A percentile compares a stretch with the other conserved stretches of the same genome.
These are phyloP conservation scores for Verticillium tricorpus DNA, from an alignment of 2,329 filamentous ascomycete species.

Conservation along the genomic window DNA sequence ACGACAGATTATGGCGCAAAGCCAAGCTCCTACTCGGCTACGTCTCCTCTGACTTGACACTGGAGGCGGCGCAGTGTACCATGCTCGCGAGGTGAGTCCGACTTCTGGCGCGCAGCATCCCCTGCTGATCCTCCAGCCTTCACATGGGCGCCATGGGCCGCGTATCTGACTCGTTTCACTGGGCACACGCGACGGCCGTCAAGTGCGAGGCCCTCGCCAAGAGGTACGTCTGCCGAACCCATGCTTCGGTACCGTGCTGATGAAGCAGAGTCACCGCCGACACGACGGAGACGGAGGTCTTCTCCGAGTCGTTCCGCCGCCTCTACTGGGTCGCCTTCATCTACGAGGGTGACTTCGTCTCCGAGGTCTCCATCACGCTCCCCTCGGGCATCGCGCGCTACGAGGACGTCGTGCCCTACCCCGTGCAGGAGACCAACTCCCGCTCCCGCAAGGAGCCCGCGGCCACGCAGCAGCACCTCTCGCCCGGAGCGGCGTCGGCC, in stretches of 20 bases:
- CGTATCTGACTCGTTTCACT: slow-evolving; percentile 19
- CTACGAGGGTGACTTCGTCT: slow-evolving; percentile 24
- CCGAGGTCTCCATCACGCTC: slow-evolving; percentile 20
- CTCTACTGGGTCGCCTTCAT: slow-evolving; percentile 25
- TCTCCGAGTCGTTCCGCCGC: slow-evolving; percentile 17
- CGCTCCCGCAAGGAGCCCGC: not conserved
- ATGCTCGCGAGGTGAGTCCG: slow-evolving; percentile 22
- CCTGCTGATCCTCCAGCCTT: slow-evolving; percentile 11
- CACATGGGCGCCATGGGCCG: slow-evolving; percentile 18
- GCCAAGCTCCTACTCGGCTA: slow-evolving; percentile 16
- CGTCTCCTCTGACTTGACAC: slow-evolving; percentile 13
- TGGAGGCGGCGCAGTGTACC: slow-evolving; percentile 19
- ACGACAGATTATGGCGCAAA: slow-evolving; percentile 17
- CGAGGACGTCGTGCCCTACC: slow-evolving; percentile 22
- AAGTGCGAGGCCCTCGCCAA: slow-evolving; percentile 21
- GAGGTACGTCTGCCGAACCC: not conserved
- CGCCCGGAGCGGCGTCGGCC: not conserved
- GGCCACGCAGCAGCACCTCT: not conserved
- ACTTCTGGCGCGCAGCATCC: not conserved
- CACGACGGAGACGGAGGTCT: not conserved
- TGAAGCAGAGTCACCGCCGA: not conserved
- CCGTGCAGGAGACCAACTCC: not conserved
- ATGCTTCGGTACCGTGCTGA: not conserved
- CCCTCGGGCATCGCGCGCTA: slow-evolving; percentile 23
- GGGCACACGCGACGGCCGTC: slow-evolving; percentile 19